Evolutionary conservation across 2,329 filamentous ascomycete genomes (phyloP).

Genomic region (Penicillium sclerotigenum): DNA sequence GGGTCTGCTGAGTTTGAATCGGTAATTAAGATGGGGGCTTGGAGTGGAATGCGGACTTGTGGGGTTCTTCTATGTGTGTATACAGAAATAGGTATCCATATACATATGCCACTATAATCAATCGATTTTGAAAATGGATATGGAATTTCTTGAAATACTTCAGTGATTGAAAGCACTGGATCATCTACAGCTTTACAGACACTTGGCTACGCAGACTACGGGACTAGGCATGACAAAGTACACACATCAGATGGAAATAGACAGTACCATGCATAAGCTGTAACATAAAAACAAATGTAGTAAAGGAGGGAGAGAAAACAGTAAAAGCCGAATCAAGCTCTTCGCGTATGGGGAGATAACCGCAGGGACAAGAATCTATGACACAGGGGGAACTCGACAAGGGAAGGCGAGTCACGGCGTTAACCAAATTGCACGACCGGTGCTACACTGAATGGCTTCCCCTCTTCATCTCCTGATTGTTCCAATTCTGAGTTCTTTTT

Average conservation of each 20-base stretch:
- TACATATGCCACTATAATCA: not conserved
- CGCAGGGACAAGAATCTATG: conserved; percentile 30
- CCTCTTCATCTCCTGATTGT: not conserved
- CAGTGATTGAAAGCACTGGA: not conserved
- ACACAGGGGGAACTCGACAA: conserved; percentile 18
- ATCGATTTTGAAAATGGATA: not conserved
- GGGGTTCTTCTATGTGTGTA: not conserved
- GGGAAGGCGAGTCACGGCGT: conserved; percentile 10
- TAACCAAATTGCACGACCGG: conserved; percentile 11
- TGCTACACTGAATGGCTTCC: conserved; percentile 15
- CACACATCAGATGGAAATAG: conserved; percentile 12
- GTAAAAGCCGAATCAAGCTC: conserved; percentile 21
- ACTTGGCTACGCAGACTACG: not conserved
- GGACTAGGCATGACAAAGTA: not conserved
- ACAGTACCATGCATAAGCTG: conserved; percentile 36
- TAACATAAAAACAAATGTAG: conserved; percentile 27
- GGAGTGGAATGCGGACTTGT: not conserved
- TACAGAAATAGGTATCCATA: not conserved
- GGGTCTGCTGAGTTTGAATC: conserved; percentile 44
- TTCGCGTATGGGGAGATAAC: conserved; percentile 25
- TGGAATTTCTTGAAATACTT: too few relatives aligned
- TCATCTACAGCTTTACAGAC: not conserved
- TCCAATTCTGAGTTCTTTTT: conserved; percentile 7
- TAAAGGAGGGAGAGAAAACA: conserved; percentile 16
- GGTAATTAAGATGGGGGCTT: conserved; percentile 22